phyloP scores from a whole-genome alignment of 306 rosid genomes.

The Vigna radiata region DNA sequence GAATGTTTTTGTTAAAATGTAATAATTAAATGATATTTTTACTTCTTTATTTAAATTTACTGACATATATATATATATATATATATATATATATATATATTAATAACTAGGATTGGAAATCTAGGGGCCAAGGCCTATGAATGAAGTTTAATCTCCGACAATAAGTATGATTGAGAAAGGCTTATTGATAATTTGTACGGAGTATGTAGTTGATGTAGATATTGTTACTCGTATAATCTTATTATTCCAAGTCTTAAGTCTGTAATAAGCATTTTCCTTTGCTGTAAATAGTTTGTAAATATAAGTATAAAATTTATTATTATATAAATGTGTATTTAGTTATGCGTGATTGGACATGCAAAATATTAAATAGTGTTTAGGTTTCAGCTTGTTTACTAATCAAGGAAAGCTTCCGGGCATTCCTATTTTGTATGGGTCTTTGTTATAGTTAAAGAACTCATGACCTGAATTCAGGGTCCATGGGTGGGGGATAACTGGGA shows the following conservation, averaged over 20 bases:
- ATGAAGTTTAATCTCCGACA: too few species aligned
- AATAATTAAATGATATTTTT: too few species aligned
- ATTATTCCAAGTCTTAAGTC: conserved; percentile 5
- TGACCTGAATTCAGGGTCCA: background rate
- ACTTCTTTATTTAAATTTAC: too few species aligned
- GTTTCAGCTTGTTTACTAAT: conserved; percentile 8
- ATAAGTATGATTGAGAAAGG: conserved; percentile 23
- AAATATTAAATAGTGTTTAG: conserved; percentile 4
- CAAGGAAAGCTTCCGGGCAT: background rate
- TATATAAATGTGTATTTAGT: background rate
- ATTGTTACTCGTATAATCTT: conserved; percentile 4
- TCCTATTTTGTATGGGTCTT: background rate
- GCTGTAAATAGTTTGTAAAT: conserved; percentile 5
- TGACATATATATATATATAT: too few species aligned
- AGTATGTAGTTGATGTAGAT: conserved; percentile 5
- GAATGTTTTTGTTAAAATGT: too few species aligned
- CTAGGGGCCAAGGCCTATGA: too few species aligned
- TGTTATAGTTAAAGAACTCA: background rate
- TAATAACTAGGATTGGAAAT: too few species aligned
- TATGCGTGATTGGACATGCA: conserved; percentile 21
- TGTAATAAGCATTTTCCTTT: conserved; percentile 2
- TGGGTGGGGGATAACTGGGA: background rate
- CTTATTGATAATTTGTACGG: conserved; percentile 2
- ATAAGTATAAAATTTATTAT: background rate
- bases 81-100: too few species aligned